Evolutionary conservation across 2,329 filamentous ascomycete species (phyloP).

Genomic region (Bipolaris bicolor): DNA sequence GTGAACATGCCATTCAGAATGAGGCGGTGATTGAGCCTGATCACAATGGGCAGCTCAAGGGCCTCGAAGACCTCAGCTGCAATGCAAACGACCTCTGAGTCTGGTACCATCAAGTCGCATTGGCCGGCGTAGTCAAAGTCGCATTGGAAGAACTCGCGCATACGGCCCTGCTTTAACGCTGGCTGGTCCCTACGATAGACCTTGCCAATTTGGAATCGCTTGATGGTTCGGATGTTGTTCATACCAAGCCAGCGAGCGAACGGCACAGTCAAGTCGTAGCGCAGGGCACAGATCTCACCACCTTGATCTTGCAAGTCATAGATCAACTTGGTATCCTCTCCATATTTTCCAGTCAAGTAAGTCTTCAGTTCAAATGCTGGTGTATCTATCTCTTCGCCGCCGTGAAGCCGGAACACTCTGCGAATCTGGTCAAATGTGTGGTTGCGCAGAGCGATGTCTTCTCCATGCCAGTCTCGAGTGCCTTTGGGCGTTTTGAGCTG

Average conservation of each 20-base stretch:
- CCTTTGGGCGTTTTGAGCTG: conserved; percentile 85
- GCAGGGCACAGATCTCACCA: conserved; percentile 79
- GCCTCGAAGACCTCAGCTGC: conserved; percentile 81
- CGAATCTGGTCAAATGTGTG: conserved; percentile 23
- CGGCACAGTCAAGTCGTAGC: conserved; percentile 85
- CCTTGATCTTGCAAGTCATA: conserved; percentile 87
- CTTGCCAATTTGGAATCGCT: conserved; percentile 92
- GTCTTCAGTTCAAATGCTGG: conserved; percentile 83
- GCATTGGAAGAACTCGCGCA: conserved; percentile 95
- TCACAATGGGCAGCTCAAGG: conserved; percentile 74
- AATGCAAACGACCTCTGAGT: conserved; percentile 83
- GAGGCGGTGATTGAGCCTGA: conserved; percentile 91
- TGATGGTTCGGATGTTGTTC: conserved; percentile 83
- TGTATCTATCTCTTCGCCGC: conserved; percentile 32
- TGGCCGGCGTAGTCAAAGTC: conserved; percentile 90
- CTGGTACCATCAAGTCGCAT: conserved; percentile 87
- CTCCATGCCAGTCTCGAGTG: conserved; percentile 70
- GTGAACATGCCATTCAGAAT: conserved; percentile 88
- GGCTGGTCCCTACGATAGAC: conserved; percentile 81
- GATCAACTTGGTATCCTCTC: conserved; percentile 88
- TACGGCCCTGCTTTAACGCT: conserved; percentile 79
- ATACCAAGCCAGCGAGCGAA: conserved; percentile 91
- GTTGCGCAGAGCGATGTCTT: conserved; percentile 22
- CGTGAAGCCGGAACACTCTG: conserved; percentile 25
- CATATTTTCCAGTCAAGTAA: conserved; percentile 85